Percentiles rank a stretch among this genome's conserved stretches.
Conservation (phyloP, 148 eudicot species). For the Camellia sinensis region DNA sequence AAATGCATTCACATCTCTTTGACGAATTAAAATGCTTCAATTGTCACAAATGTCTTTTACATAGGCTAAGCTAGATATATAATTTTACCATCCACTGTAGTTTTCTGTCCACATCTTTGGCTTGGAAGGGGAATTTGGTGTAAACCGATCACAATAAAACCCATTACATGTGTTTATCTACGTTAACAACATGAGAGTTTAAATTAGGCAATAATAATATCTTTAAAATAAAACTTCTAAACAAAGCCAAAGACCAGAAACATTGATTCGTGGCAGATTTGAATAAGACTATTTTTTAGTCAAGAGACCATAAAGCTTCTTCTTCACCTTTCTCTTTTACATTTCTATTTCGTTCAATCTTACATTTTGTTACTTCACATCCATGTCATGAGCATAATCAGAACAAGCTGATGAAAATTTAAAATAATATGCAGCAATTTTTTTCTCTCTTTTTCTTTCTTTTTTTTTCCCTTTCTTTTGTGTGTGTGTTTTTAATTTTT, state of each 20-base stretch:
- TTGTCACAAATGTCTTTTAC: not conserved
- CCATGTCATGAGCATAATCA: not conserved
- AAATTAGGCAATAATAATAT: not conserved
- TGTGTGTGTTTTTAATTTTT: not conserved
- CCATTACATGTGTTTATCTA: constrained; percentile 64
- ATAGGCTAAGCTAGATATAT: not conserved
- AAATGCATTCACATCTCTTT: not conserved
- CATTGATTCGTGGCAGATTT: not conserved
- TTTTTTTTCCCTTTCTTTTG: not conserved
- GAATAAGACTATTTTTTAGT: not conserved
- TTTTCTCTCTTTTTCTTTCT: not conserved
- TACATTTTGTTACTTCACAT: not conserved
- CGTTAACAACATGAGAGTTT: not conserved
- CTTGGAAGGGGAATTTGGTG: constrained; percentile 47
- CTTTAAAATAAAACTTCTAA: not conserved
- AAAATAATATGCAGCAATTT: not conserved
- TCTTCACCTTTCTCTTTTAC: not conserved
- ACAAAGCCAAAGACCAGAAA: not conserved
- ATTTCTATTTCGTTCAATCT: not conserved
- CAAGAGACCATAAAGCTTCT: not conserved
- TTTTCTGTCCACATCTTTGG: constrained; percentile 61
- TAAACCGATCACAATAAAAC: constrained; percentile 45
- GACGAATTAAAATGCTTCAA: not conserved
- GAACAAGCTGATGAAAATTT: not conserved
- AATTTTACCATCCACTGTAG: constrained; percentile 48